Percentiles rank a stretch among this genome's conserved stretches.
These are phyloP conservation scores for Dictyostelium purpureum DNA, from an alignment of 78 protist species.

Conservation along the genomic window DNA sequence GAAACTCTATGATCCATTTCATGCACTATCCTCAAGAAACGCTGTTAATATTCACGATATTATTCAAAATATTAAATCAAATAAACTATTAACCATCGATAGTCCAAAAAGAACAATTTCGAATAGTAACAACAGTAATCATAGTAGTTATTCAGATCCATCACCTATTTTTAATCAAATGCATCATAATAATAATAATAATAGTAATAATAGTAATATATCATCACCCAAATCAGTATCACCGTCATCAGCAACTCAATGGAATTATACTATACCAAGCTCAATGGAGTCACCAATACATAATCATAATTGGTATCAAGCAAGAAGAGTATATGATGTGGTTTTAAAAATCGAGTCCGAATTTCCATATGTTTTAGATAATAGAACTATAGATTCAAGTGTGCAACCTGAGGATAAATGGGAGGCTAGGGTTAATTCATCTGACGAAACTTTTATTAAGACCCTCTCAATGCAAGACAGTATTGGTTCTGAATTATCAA, in stretches of 20 bases:
- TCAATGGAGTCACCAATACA: background rate
- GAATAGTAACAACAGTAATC: background rate
- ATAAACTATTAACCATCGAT: slow-evolving; percentile 19
- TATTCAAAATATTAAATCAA: slow-evolving; percentile 1
- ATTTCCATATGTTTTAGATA: slow-evolving; percentile 29
- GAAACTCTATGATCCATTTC: background rate
- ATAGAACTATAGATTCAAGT: background rate
- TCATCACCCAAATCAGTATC: too few species aligned
- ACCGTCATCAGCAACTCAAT: background rate
- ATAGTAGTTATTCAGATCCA: too few species aligned
- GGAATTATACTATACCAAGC: slow-evolving; percentile 14
- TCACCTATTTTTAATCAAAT: too few species aligned
- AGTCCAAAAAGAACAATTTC: slow-evolving; percentile 9
- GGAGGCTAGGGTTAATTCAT: slow-evolving; percentile 37
- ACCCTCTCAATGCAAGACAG: slow-evolving; percentile 47
- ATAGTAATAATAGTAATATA: background rate
- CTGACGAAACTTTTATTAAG: slow-evolving; percentile 29
- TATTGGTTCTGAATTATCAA: slow-evolving; percentile 26
- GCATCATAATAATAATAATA: background rate
- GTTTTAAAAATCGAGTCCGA: slow-evolving; percentile 38
- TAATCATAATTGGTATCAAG: background rate
- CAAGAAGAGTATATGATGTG: slow-evolving; percentile 48
- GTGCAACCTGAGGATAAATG: slow-evolving; percentile 34
- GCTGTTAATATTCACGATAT: background rate
- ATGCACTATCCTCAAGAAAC: background rate